A percentile compares a stretch with the other conserved stretches of the same genome.
Conservation (phyloP, 176 grass and related monocot genomes). For the Oryza meridionalis region DNA sequence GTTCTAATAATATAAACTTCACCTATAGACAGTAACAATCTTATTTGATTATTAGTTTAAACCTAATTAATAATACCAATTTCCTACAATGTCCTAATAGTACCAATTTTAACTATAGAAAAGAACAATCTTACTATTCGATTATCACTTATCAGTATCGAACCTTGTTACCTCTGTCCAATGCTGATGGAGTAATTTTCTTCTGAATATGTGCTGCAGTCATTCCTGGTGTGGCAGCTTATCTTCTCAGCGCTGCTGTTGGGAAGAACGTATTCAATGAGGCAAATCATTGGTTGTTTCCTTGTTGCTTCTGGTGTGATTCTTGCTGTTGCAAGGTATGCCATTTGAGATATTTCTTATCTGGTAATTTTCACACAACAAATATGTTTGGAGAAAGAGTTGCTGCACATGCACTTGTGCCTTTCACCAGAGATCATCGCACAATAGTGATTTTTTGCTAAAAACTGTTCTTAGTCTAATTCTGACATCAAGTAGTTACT, state of each 20-base stretch:
- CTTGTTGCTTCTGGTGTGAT: conserved; percentile 83
- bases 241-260: conserved; percentile 78
- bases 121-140: background rate
- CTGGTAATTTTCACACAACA: background rate
- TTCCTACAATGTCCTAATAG: background rate
- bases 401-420: background rate
- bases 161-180: background rate
- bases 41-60: background rate
- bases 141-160: conserved; percentile 2
- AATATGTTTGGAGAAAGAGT: conserved; percentile 8
- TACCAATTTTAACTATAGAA: background rate
- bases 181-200: conserved; percentile 4
- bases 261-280: conserved; percentile 62
- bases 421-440: background rate
- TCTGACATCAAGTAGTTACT: background rate
- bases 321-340: conserved; percentile 80
- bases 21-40: background rate
- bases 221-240: conserved; percentile 96
- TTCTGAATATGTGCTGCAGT: conserved; percentile 58
- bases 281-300: conserved; percentile 73
- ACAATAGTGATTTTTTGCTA: background rate
- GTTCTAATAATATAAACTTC: background rate
- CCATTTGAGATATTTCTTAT: background rate
- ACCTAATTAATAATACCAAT: background rate
- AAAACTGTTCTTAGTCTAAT: background rate